Evolutionary conservation across 257 asterid species (phyloP).

Genomic region (Gentiana straminea): DNA sequence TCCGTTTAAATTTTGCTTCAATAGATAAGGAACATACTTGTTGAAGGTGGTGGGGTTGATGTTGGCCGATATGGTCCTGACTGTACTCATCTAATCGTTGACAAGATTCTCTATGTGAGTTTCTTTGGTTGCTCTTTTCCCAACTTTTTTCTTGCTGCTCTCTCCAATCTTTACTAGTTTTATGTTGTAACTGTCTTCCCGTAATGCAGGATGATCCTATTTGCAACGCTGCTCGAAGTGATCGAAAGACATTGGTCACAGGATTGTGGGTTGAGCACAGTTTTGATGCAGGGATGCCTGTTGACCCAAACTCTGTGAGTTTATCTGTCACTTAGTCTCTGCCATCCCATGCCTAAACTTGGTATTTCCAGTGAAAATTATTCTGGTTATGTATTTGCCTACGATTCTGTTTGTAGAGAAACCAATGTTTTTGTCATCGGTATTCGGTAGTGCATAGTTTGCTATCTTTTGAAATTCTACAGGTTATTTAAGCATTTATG

Average conservation of each 20-base stretch:
- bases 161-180: too few species aligned
- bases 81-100: constrained; percentile 72
- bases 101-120: constrained; percentile 58
- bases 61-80: constrained; percentile 47
- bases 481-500: too few species aligned
- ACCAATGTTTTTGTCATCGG: too few species aligned
- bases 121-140: neutral
- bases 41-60: constrained; percentile 71
- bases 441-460: too few species aligned
- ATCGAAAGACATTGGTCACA: constrained; percentile 63
- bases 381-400: too few species aligned
- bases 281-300: constrained; percentile 47
- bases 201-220: constrained; percentile 61
- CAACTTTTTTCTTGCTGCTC: neutral
- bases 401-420: too few species aligned
- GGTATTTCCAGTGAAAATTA: too few species aligned
- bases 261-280: constrained; percentile 82
- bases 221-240: constrained; percentile 67
- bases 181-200: neutral
- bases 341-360: neutral
- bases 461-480: too few species aligned
- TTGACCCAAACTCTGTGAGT: constrained; percentile 49
- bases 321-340: constrained; percentile 3
- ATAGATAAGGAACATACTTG: constrained; percentile 53
- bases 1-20: neutral